Base-by-base conservation (phyloP, 371 early-diverging fungal genomes). In the Ordospora pajunii region DNA sequence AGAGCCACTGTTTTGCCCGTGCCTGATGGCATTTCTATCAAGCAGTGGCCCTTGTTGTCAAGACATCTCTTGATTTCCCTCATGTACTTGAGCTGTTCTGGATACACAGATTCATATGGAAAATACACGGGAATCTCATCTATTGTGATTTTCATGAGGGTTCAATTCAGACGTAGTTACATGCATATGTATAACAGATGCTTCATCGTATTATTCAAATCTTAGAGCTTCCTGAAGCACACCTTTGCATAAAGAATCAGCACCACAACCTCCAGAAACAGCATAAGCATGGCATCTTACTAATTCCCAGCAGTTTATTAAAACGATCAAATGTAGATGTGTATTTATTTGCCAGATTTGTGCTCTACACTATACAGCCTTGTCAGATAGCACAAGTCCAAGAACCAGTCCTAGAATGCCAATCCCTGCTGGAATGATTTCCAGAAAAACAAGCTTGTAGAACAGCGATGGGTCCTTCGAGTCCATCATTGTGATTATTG, bases 21-120 rank as follows among this genome's bases (percentile, higher is more conserved):
- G 48, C 99, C 98, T 14, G 96, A 96, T 63, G 98, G 97, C 96
- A 97, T 97, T 87, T 99, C 98, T 14, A 99, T 87, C 58, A 97
- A 87, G 76, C 91, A 90, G 78, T 94, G 93, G 40, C 96, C 95
- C 90, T 91, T 51, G 22, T 89, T 90, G 84, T 95, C 95, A 50
- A 97, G 86, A 9, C 91, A 88, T 70, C 87, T 87, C 81, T 96
- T 95, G 50, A 97, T 86, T 82, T 93, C 93, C 73, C 89, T 88
- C 92, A 99, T 97, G 87, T 99, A 97, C 23, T 91, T 90, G 86
- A 91, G 92, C 82, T 99, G 98, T 80, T 99, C 99, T 10, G 98
- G 98, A 81, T 96, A 97, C 80, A 99, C 93, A 85, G 91, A 91
- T 81, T 95, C 93, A 86, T 96, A 97, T 9, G 99, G 99, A 83